A percentile compares a stretch with the other conserved stretches of the same genome.
These are phyloP conservation scores for Epithemia pelagica DNA, from an alignment of 108 stramenopile genomes.

Conservation along the genomic window DNA sequence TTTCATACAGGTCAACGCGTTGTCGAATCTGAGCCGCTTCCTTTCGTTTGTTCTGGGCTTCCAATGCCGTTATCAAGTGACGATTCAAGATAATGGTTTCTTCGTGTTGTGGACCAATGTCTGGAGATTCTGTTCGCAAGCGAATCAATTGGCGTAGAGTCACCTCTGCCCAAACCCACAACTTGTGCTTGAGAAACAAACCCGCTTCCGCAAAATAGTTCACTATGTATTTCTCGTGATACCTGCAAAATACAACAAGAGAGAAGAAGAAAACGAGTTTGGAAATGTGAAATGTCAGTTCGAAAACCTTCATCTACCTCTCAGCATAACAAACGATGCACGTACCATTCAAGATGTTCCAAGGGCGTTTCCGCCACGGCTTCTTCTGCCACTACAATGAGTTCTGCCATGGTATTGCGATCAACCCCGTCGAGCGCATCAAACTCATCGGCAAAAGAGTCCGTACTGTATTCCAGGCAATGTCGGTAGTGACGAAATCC, in stretches of 20 bases:
- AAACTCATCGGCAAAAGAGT: constrained; percentile 74
- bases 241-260: constrained; percentile 7
- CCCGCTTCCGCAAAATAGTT: constrained; percentile 87
- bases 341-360: constrained; percentile 72
- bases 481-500: constrained; percentile 87
- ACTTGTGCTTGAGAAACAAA: constrained; percentile 72
- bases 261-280: not conserved
- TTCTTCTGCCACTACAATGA: constrained; percentile 88
- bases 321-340: not conserved
- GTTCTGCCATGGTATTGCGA: constrained; percentile 82
- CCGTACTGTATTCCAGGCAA: constrained; percentile 83
- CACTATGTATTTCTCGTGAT: constrained; percentile 81
- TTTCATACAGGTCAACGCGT: constrained; percentile 6
- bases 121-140: constrained; percentile 70
- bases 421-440: constrained; percentile 78
- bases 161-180: constrained; percentile 72
- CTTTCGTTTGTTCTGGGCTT: constrained; percentile 38
- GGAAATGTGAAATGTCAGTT: no score
- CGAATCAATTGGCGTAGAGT: constrained; percentile 65
- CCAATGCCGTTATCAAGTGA: constrained; percentile 58
- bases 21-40: constrained; percentile 60
- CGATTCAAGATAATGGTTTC: constrained; percentile 63
- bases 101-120: constrained; percentile 81
- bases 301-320: no score
- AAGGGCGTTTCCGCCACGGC: constrained; percentile 80